Evolutionary conservation across 345 rosid species (phyloP), one percentile per base, ranked within the genome.

Genomic region (Laguncularia racemosa): DNA sequence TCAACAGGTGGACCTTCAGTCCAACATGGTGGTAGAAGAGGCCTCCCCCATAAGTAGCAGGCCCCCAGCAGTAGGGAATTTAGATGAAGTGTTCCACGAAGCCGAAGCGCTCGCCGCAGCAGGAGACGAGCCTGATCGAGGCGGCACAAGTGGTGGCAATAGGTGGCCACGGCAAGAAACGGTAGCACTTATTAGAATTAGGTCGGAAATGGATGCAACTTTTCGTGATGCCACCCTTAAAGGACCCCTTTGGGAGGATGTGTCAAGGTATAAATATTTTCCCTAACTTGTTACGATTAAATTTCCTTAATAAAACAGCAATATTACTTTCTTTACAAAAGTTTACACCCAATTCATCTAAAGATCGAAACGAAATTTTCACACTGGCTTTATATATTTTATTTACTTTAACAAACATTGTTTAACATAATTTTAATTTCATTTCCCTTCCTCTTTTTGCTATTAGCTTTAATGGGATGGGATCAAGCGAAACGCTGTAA

Each of bases 121-220:
- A 6, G 89, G 77, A 23, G 95, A 75, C 10, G 72, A 69, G 44
- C 53, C 62, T 6, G 85, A 72, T n/a, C 71, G 68, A 0, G 67
- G 46, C 10, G 81, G 80, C 20, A 69, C 59, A 12, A 63, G 76
- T 15, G 68, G 86, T 38, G 91, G 96, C 23, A 91, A 81, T 44
- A 67, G 97, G 68, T 91, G 97, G 97, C 96, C 96, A 1, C 77
- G 96, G 57, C 95, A 84, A 76, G 96, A 91, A 65, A 88, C 97
- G 16, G 68, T 85, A 40, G 89, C 89, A 11, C 95, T 91, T 55
- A 76, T 91, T 44, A 76, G 71, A 69, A 88, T 88, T 75, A 79
- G 97, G 85, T 83, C 95, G 38, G 97, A 91, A 14, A 91, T 91
- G 97, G 95, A 88, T 60, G 80, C 85, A 8, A 59, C 62, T 55